phyloP scores from a whole-genome alignment of 2,329 filamentous ascomycete genomes.

The Microascus cirrosus region DNA sequence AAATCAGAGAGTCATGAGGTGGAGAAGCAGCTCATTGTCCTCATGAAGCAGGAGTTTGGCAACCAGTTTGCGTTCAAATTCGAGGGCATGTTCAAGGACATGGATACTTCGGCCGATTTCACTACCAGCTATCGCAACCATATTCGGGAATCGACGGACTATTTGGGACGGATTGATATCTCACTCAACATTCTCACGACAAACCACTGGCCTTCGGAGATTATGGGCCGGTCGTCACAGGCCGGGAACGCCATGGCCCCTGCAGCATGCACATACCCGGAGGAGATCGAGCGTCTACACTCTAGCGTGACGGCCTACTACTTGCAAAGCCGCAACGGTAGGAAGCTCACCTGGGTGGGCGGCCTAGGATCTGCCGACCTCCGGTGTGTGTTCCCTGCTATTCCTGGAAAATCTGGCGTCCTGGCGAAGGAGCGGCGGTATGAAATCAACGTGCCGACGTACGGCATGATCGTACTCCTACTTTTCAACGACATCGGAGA shows the following conservation, averaged over 20 bases:
- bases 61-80: slow-evolving; percentile 89
- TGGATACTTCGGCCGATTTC: slow-evolving; percentile 77
- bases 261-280: slow-evolving; percentile 58
- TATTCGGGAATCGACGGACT: slow-evolving; percentile 34
- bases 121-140: slow-evolving; percentile 66
- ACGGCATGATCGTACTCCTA: slow-evolving; percentile 79
- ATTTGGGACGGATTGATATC: slow-evolving; percentile 55
- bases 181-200: slow-evolving; percentile 78
- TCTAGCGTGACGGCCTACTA: slow-evolving; percentile 86
- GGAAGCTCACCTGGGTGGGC: slow-evolving; percentile 74
- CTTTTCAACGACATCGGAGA: slow-evolving; percentile 71
- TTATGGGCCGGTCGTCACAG: slow-evolving; percentile 51
- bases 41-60: slow-evolving; percentile 94
- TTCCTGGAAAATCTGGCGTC: slow-evolving; percentile 55
- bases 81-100: slow-evolving; percentile 97
- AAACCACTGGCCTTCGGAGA: slow-evolving; percentile 90
- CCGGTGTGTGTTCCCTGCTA: slow-evolving; percentile 63
- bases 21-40: slow-evolving; percentile 88
- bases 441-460: slow-evolving; percentile 85
- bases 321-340: slow-evolving; percentile 72
- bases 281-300: slow-evolving; percentile 63
- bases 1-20: slow-evolving; percentile 86
- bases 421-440: slow-evolving; percentile 61
- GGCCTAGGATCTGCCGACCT: slow-evolving; percentile 73
- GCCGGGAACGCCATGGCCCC: slow-evolving; percentile 10